Conservation (phyloP, 495 filamentous ascomycete genomes). For the Cenococcum geophilum region DNA sequence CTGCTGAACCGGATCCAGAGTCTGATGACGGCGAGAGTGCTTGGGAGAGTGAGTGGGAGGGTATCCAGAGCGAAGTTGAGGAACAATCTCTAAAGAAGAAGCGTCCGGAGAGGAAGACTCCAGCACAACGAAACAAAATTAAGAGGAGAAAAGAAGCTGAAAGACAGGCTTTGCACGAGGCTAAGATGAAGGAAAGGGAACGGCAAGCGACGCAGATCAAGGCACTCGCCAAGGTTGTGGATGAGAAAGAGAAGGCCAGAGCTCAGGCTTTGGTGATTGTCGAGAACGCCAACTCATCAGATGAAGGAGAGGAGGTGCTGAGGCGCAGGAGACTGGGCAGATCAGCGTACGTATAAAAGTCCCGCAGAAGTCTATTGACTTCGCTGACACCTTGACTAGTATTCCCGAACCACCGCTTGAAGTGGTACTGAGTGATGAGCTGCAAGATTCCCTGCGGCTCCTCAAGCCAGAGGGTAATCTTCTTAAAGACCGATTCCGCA, state of each 20-base stretch:
- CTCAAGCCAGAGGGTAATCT: slow-evolving; percentile 94
- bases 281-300: slow-evolving; percentile 43
- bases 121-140: slow-evolving; percentile 75
- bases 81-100: slow-evolving; percentile 59
- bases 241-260: slow-evolving; percentile 41
- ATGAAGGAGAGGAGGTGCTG: slow-evolving; percentile 55
- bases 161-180: slow-evolving; percentile 61
- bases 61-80: slow-evolving; percentile 41
- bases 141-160: slow-evolving; percentile 84
- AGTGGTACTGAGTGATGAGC: slow-evolving; percentile 84
- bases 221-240: slow-evolving; percentile 57
- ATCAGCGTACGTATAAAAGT: slow-evolving; percentile 45
- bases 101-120: slow-evolving; percentile 74
- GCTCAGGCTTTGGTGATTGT: slow-evolving; percentile 37
- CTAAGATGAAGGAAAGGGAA: slow-evolving; percentile 65
- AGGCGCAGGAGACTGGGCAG: slow-evolving; percentile 74
- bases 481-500: slow-evolving; percentile 85
- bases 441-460: slow-evolving; percentile 80
- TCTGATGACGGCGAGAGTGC: slow-evolving; percentile 74
- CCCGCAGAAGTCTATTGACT: neutral
- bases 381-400: slow-evolving; percentile 36
- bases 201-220: slow-evolving; percentile 49
- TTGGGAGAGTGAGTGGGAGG: slow-evolving; percentile 70
- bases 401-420: slow-evolving; percentile 76
- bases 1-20: slow-evolving; percentile 44